Evolutionary conservation across 768 basidiomycete species (phyloP), one percentile per base, ranked within the genome.

Genomic region (Lactarius vividus): DNA sequence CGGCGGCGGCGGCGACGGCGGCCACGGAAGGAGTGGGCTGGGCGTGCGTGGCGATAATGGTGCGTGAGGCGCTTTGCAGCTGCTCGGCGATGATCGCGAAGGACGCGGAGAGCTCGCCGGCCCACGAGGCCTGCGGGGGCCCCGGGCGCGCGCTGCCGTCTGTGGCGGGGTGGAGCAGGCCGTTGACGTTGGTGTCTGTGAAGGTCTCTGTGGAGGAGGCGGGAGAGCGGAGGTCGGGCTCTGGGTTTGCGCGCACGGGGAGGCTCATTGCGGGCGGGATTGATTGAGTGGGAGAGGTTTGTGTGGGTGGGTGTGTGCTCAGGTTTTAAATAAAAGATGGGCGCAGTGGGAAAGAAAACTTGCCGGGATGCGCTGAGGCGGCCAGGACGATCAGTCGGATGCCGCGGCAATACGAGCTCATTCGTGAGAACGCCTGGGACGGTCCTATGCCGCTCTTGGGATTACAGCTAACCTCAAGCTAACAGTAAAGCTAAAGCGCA

Each of bases 41-140:
- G 73, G 75, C 15, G 74, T 71, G 29, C 71, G 69, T 9, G 77
- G 52, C 73, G 44, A 80, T n/a, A n/a, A n/a, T 74, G 16, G 77
- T 77, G 44, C 77, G 77, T 15, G 77, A 77, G n/a, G 80, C 77
- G 1, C 75, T 75, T n/a, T 73, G 72, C 61, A 81, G 79, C 71
- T 81, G 78, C 31, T 76, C 74, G 4, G 79, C 78, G 70, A 81
- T 78, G 29, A 76, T 73, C 15, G 74, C 72, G 56, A 81, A 78
- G 31, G 79, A 79, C 23, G 75, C 67, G 0, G 79, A 77, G 39
- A 81, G 71, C 11, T 61, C 54, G 16, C 54, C 26, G 15, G 57
- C 16, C 63, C 63, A 64, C 1, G 63, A 16, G 29, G 42, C 35
- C n/a, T 20, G 39, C 39, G 18, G n/a, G 20, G 29, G 26, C 4